These are phyloP conservation scores for Alternaria ethzedia DNA, from an alignment of 2,329 filamentous ascomycete species.

Conservation along the genomic window DNA sequence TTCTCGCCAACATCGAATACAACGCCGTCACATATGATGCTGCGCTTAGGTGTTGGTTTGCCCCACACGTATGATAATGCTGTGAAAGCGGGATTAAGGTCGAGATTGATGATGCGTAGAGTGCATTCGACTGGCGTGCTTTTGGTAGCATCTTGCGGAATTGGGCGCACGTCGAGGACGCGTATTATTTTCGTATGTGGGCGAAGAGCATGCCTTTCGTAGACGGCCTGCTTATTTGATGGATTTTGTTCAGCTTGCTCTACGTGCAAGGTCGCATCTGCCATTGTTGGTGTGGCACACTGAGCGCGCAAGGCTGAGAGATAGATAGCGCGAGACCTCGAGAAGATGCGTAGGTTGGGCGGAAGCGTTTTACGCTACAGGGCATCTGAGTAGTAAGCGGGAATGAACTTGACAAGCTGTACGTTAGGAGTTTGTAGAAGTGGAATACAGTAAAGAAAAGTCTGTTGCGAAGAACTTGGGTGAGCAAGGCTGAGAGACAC, in stretches of 20 bases:
- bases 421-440: no score
- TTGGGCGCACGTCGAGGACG: background rate
- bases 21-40: background rate
- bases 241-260: rapidly evolving
- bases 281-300: background rate
- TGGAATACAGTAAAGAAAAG: no score
- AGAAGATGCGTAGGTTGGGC: no score
- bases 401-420: no score
- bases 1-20: background rate
- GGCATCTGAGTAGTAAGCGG: no score
- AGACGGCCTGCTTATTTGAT: background rate
- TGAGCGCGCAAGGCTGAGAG: background rate
- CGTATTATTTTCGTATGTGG: background rate
- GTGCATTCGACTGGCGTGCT: background rate
- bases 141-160: background rate
- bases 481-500: no score
- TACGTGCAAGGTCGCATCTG: background rate
- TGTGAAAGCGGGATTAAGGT: background rate
- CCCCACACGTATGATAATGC: background rate
- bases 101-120: background rate
- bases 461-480: no score
- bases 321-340: background rate
- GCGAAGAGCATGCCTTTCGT: background rate
- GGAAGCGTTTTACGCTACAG: no score
- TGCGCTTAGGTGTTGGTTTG: background rate